These are phyloP conservation scores for Colletotrichum noveboracense DNA, from an alignment of 2,329 filamentous ascomycete genomes.

Conservation along the genomic window DNA sequence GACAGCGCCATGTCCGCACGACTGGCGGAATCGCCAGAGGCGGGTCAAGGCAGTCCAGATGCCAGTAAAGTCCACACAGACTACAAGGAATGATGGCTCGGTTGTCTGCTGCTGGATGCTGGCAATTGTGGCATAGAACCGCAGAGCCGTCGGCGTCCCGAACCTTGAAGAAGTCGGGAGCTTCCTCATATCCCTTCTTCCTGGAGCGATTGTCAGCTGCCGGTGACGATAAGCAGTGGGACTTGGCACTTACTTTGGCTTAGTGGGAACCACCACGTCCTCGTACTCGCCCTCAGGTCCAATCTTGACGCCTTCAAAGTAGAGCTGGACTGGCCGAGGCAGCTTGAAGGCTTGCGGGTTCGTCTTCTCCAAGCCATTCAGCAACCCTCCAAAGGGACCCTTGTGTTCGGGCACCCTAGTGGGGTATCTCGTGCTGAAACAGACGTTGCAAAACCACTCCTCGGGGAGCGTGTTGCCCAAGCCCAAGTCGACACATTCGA, in stretches of 20 bases:
- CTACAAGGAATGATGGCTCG: slow-evolving; percentile 87
- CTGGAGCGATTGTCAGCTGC: slow-evolving; percentile 42
- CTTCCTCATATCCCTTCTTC: slow-evolving; percentile 64
- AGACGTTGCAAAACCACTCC: slow-evolving; percentile 86
- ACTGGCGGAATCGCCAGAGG: slow-evolving; percentile 81
- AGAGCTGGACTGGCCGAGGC: slow-evolving; percentile 72
- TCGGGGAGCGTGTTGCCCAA: slow-evolving; percentile 70
- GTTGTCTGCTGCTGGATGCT: slow-evolving; percentile 64
- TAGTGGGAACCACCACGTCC: slow-evolving; percentile 60
- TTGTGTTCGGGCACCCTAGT: slow-evolving; percentile 48
- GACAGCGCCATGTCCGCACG: slow-evolving; percentile 84
- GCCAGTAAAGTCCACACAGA: slow-evolving; percentile 82
- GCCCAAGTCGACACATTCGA: slow-evolving; percentile 84
- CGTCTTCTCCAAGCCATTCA: slow-evolving; percentile 68
- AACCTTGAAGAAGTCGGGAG: slow-evolving; percentile 70
- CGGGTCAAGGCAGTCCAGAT: slow-evolving; percentile 89
- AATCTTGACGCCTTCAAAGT: slow-evolving; percentile 81
- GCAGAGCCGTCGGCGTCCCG: slow-evolving; percentile 75
- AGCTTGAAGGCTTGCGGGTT: slow-evolving; percentile 77
- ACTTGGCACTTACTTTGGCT: slow-evolving; percentile 66
- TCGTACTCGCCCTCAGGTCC: slow-evolving; percentile 82
- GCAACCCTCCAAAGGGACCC: slow-evolving; percentile 66
- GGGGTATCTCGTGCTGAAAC: slow-evolving; percentile 57
- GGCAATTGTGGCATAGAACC: slow-evolving; percentile 80
- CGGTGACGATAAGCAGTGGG: neutral